phyloP scores from a whole-genome alignment of 1,139 yeast species.

The Torulaspora pretoriensis region DNA sequence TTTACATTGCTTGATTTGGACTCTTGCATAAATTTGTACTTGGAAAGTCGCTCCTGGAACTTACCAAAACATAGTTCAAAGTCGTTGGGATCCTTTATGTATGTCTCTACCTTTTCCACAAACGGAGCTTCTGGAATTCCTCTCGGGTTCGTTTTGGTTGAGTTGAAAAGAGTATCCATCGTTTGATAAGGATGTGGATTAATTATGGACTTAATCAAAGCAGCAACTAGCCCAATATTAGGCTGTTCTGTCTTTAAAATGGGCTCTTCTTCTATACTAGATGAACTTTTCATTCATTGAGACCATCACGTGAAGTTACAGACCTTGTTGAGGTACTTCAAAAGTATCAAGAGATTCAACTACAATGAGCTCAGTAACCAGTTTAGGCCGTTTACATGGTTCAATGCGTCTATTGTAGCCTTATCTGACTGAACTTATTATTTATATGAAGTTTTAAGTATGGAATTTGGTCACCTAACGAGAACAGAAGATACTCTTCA shows the following conservation, averaged over 20 bases:
- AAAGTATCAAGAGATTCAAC: neutral
- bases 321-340: too few relatives aligned
- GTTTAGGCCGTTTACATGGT: neutral
- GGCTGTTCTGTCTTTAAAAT: neutral
- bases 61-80: conserved; percentile 63
- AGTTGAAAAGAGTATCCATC: conserved; percentile 34
- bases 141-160: conserved; percentile 61
- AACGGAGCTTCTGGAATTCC: conserved; percentile 98
- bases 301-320: neutral
- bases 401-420: too few relatives aligned
- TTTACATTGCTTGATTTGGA: conserved; percentile 67
- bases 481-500: too few relatives aligned
- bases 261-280: neutral
- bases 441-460: too few relatives aligned
- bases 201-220: neutral
- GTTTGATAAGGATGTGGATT: too few relatives aligned
- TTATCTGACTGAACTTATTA: too few relatives aligned
- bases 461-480: too few relatives aligned
- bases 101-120: conserved; percentile 75
- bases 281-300: neutral
- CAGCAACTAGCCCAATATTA: neutral
- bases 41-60: conserved; percentile 74
- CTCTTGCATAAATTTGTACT: conserved; percentile 83
- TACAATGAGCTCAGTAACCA: neutral
- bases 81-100: conserved; percentile 64